Evolutionary conservation across 106 monocot genomes (phyloP), one percentile per base, ranked within the genome.

Genomic region (Alisma plantagoaquatica): DNA sequence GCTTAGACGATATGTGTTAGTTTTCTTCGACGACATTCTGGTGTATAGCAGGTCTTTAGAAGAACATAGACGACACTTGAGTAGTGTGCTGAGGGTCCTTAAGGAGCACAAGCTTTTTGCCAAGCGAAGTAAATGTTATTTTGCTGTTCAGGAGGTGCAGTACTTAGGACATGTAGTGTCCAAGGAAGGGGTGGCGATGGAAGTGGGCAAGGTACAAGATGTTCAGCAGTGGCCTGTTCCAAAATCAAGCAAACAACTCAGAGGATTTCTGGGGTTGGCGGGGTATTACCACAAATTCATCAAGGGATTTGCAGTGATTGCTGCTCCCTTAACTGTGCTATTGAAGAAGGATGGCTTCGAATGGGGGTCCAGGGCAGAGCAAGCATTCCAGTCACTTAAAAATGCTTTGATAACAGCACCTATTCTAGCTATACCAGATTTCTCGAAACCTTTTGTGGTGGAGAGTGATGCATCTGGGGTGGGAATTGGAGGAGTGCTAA

Each of bases 11-110:
- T 43, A 27, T 54, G 31, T 54, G 15, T 20, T 54, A 15, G 25
- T 32, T 16, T 54, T 54, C 7, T 54, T 54, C 20, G 54, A 54
- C 31, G 54, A 54, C n/a, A 38, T 1, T 29, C 30, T 54, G 9
- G 5, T 54, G 28, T 54, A 54, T 31, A 54, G 1, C 31, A 10
- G 31, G 20, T 16, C 6, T 7, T 15, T 0, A 18, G 10, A 29
- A 27, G 54, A 54, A 8, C 54, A 54, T 19, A 0, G 4, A 31
- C 12, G 18, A 23, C 54, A 54, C 20, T 32, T 54, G n/a, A 15
- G 3, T 4, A 0, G 2, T 11, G 25, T 54, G 20, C 32, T 54
- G 11, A 7, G 1, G 14, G 30, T 31, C 17, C 27, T 54, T 17
- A 3, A 10, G 11, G 9, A 31, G 0, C 29, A 54, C n/a, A 2